Evolutionary conservation across 2,329 filamentous ascomycete genomes (phyloP).

Genomic region (Monosporascus cannonballus): DNA sequence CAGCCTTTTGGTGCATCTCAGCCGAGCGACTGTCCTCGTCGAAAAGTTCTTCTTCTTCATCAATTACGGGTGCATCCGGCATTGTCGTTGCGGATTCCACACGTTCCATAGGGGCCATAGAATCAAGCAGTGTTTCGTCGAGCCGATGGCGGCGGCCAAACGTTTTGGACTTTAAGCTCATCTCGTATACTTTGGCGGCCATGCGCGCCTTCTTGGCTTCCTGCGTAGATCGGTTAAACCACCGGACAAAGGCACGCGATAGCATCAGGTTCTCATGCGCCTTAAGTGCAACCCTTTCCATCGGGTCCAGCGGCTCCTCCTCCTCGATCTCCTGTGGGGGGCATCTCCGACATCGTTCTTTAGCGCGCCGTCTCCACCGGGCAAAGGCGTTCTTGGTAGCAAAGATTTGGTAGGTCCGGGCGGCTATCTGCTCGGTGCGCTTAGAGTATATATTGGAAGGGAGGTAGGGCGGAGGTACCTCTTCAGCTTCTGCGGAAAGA

Average conservation of each 20-base stretch:
- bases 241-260: slow-evolving; percentile 23
- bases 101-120: neutral
- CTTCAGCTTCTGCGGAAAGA: slow-evolving; percentile 14
- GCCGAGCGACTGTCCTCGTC: neutral
- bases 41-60: neutral
- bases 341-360: slow-evolving; percentile 10
- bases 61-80: neutral
- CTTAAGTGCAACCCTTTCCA: slow-evolving; percentile 22
- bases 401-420: slow-evolving; percentile 21
- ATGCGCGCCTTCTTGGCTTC: slow-evolving; percentile 21
- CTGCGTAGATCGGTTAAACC: slow-evolving; percentile 25
- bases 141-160: slow-evolving; percentile 14
- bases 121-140: neutral
- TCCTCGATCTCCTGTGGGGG: slow-evolving; percentile 8
- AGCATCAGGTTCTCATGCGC: slow-evolving; percentile 21
- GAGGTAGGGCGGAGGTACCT: slow-evolving; percentile 11
- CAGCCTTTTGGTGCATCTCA: neutral
- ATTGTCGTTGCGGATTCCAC: neutral
- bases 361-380: slow-evolving; percentile 18
- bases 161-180: slow-evolving; percentile 23
- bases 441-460: slow-evolving; percentile 24
- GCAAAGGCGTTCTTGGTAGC: slow-evolving; percentile 15
- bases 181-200: slow-evolving; percentile 22
- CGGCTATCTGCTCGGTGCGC: slow-evolving; percentile 22
- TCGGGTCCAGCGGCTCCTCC: slow-evolving; percentile 15